phyloP scores from a whole-genome alignment of 2,329 filamentous ascomycete genomes.

The Cladosporium sp. region DNA sequence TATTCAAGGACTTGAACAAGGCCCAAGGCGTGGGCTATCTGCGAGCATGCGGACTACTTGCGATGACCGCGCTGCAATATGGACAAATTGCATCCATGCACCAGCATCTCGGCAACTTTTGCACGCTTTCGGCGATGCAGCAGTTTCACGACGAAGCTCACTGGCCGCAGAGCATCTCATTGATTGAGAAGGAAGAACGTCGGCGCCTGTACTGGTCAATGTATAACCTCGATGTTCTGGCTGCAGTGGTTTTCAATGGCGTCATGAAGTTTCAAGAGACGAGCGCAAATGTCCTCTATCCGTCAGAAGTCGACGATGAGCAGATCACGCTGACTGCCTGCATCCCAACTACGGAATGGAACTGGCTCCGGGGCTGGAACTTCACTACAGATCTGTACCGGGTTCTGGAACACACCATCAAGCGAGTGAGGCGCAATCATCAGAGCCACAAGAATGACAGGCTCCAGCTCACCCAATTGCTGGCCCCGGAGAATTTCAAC shows the following conservation, averaged over 20 bases:
- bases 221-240: conserved; percentile 52
- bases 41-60: conserved; percentile 43
- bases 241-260: conserved; percentile 47
- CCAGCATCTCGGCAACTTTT: conserved; percentile 46
- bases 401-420: conserved; percentile 47
- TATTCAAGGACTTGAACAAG: conserved; percentile 33
- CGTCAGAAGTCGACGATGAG: conserved; percentile 44
- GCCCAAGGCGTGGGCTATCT: conserved; percentile 37
- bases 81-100: conserved; percentile 46
- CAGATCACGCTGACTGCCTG: conserved; percentile 6
- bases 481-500: conserved; percentile 23
- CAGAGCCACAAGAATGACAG: conserved; percentile 19
- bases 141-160: conserved; percentile 48
- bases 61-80: conserved; percentile 47
- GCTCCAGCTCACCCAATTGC: conserved; percentile 20
- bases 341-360: conserved; percentile 12
- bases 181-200: conserved; percentile 45
- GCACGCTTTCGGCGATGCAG: conserved; percentile 44
- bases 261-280: conserved; percentile 42
- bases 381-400: conserved; percentile 53
- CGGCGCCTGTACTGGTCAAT: conserved; percentile 51
- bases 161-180: conserved; percentile 43
- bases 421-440: conserved; percentile 18
- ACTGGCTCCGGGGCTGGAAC: conserved; percentile 53
- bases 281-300: conserved; percentile 43